Evolutionary conservation across 176 grass and related monocot species (phyloP), one percentile per base, ranked within the genome.

Genomic region (Otatea glauca): DNA sequence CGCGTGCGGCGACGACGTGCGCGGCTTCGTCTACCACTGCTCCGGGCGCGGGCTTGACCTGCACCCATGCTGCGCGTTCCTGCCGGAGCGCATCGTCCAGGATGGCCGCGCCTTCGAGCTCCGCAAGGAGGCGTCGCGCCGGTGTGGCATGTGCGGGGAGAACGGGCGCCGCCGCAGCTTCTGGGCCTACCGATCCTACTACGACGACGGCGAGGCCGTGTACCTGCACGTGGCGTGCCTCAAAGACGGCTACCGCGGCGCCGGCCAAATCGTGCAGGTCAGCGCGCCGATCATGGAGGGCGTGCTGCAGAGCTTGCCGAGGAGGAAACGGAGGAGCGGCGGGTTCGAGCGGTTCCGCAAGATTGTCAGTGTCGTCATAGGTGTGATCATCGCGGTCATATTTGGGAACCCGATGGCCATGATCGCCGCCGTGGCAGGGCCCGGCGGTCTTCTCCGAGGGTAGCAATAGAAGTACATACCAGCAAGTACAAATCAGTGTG

Each of bases 151-250:
- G 16, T 84, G 63, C 39, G 17, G 38, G 16, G 9, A 5, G 16
- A 42, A 0, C 1, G 21, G 61, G 12, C n/a, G 24, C 5, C 72
- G 83, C n/a, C 15, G 82, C 15, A 38, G 0, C 12, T 85, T 62
- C 65, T 85, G 83, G 83, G 64, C 65, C 11, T 85, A 85, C 39
- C 65, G 83, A 8, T 48, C 51, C 25, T 0, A 1, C 53, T 78
- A 21, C 12, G 38, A 68, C 23, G 59, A 53, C 21, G 83, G 83
- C 41, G 42, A 70, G 53, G 53, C 12, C 20, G 5, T 70, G 5
- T 45, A 86, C 65, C 20, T 78, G 9, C 75, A 86, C 42, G 75
- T 86, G 24, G 84, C 84, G 53, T 84, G 72, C 82, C 38, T 68
- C 56, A 84, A 75, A n/a, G 42, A 73, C 2, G 29, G 12, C 5